phyloP scores from a whole-genome alignment of 2,329 filamentous ascomycete genomes.

The Ophiostoma montium region DNA sequence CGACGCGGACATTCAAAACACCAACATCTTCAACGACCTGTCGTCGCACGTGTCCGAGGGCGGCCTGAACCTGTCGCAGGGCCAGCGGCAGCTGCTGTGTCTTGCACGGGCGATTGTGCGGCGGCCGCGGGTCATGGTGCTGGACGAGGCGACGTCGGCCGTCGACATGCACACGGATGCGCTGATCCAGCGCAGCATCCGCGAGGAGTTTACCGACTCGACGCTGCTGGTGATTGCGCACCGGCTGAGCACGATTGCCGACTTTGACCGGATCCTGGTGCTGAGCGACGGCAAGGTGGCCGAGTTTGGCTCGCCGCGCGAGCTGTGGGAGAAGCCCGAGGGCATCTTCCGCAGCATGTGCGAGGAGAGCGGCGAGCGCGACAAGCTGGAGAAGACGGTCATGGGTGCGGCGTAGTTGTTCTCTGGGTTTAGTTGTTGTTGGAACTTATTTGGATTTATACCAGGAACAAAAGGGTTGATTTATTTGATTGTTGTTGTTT shows the following conservation, averaged over 20 bases:
- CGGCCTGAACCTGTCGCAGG: constrained; percentile 61
- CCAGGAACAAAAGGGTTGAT: too few relatives aligned
- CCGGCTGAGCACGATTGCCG: constrained; percentile 59
- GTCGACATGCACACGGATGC: constrained; percentile 66
- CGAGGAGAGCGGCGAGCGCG: constrained; percentile 44
- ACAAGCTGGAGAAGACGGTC: constrained; percentile 35
- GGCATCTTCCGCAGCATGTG: constrained; percentile 51
- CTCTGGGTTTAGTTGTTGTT: too few relatives aligned
- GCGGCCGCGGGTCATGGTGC: constrained; percentile 61
- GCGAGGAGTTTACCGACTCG: constrained; percentile 54
- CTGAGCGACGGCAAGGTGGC: constrained; percentile 52
- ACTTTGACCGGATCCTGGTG: constrained; percentile 62
- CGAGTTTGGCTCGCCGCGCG: constrained; percentile 51
- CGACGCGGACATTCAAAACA: constrained; percentile 31
- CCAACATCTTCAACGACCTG: constrained; percentile 52
- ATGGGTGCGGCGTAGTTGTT: constrained; percentile 15
- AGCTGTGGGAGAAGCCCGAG: constrained; percentile 40
- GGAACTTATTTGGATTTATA: too few relatives aligned
- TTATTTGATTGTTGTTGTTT: too few relatives aligned
- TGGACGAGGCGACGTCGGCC: constrained; percentile 67
- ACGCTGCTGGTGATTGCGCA: constrained; percentile 66
- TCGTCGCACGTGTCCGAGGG: constrained; percentile 53
- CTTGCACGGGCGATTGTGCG: constrained; percentile 59
- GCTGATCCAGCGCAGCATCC: constrained; percentile 59
- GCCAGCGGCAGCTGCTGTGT: constrained; percentile 63